These are phyloP conservation scores for Skeletonema tropicum DNA, from an alignment of 108 stramenopile species.

Conservation along the genomic window DNA sequence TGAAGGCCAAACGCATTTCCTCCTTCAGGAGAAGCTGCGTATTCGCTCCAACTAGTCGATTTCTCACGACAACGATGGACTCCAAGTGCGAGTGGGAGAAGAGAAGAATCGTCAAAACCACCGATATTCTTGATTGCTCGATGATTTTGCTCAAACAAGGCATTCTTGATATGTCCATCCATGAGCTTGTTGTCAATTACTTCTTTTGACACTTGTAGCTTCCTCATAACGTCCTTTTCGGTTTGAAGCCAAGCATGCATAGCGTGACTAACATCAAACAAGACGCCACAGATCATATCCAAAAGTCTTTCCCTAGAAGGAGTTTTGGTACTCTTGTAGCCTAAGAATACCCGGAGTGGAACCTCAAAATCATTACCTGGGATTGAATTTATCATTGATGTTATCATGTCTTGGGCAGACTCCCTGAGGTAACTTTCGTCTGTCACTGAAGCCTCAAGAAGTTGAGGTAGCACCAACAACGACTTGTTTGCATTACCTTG, in stretches of 20 bases:
- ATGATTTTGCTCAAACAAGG: slow-evolving; percentile 6
- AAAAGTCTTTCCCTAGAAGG: slow-evolving; percentile 31
- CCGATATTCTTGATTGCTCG: slow-evolving; percentile 6
- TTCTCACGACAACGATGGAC: slow-evolving; percentile 34
- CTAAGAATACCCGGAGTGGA: slow-evolving; percentile 46
- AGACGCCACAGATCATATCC: slow-evolving; percentile 34
- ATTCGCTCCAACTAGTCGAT: slow-evolving; percentile 40
- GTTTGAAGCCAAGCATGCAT: slow-evolving; percentile 60
- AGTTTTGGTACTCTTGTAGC: slow-evolving; percentile 49
- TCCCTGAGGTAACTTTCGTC: slow-evolving; percentile 35
- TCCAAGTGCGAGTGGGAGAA: slow-evolving; percentile 47
- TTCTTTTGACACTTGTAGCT: background rate
- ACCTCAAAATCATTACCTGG: slow-evolving; percentile 12
- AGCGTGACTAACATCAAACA: slow-evolving; percentile 67
- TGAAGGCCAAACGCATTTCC: slow-evolving; percentile 18
- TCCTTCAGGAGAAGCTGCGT: slow-evolving; percentile 34
- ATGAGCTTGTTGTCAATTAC: background rate
- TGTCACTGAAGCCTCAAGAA: slow-evolving; percentile 44
- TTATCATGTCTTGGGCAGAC: slow-evolving; percentile 24
- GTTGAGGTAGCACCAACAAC: slow-evolving; percentile 31
- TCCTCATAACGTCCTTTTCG: slow-evolving; percentile 30
- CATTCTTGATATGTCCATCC: background rate
- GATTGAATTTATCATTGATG: slow-evolving; percentile 25
- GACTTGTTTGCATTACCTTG: slow-evolving; percentile 13
- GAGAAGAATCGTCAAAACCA: slow-evolving; percentile 20